Conservation (phyloP, 192 early-diverging fungal species). For the Gigaspora rosea region DNA sequence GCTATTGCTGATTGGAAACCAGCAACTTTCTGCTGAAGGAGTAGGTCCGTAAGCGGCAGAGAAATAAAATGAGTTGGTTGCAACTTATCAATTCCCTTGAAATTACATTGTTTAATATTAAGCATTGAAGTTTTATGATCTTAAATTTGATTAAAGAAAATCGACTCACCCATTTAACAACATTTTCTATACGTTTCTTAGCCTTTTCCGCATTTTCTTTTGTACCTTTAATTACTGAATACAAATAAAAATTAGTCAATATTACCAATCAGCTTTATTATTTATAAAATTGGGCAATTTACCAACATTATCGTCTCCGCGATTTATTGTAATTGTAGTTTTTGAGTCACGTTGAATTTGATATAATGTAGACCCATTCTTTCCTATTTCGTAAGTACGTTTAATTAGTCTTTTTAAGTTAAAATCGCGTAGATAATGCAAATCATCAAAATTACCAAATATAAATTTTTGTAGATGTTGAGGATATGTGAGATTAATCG, state of each 20-base stretch:
- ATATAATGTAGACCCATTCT: not conserved
- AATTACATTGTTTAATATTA: not conserved
- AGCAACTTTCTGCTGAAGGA: not conserved
- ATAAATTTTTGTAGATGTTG: not conserved
- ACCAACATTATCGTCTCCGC: not conserved
- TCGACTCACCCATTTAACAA: not conserved
- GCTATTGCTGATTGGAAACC: not conserved
- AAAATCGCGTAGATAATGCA: not conserved
- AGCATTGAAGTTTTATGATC: not conserved
- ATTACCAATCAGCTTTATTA: not conserved
- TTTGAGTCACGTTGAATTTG: not conserved
- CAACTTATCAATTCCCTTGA: not conserved
- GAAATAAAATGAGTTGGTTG: constrained; percentile 24
- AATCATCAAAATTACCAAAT: not conserved
- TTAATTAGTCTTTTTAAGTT: not conserved
- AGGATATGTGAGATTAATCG: not conserved
- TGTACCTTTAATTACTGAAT: not conserved
- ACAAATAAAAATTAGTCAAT: not conserved
- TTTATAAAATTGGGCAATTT: not conserved
- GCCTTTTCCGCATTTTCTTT: not conserved
- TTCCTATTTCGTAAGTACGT: not conserved
- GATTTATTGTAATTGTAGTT: not conserved
- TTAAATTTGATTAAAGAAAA: not conserved
- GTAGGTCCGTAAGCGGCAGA: not conserved
- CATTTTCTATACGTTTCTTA: not conserved